Evolutionary conservation across 2,329 filamentous ascomycete species (phyloP).

Genomic region (Trichothecium roseum): DNA sequence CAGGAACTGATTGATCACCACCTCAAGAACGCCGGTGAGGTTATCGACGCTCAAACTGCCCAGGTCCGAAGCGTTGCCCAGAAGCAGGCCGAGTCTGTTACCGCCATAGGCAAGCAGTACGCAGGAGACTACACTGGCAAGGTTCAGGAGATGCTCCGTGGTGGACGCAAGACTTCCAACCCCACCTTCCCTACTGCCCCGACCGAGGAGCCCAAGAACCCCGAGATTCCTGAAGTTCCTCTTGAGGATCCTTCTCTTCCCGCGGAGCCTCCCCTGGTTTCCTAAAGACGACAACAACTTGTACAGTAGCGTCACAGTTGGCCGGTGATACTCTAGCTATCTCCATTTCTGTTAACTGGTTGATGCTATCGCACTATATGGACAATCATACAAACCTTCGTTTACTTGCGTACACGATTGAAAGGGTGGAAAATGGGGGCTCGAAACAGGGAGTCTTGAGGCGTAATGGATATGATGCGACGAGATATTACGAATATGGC

Average conservation of each 20-base stretch:
- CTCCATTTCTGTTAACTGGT: too few species aligned
- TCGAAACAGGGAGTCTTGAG: too few species aligned
- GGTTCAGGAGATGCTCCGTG: slow-evolving; percentile 53
- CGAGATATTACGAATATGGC: too few species aligned
- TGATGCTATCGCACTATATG: too few species aligned
- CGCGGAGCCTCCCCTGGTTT: slow-evolving; percentile 12
- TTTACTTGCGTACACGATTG: slow-evolving; percentile 5
- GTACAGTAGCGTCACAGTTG: too few species aligned
- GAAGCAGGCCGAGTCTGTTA: slow-evolving; percentile 54
- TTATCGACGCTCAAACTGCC: slow-evolving; percentile 51
- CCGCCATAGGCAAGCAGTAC: slow-evolving; percentile 56
- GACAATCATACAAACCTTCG: background rate
- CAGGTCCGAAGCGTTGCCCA: slow-evolving; percentile 51
- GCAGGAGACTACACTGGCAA: slow-evolving; percentile 58
- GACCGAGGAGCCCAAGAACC: slow-evolving; percentile 22
- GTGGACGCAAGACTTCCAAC: slow-evolving; percentile 29
- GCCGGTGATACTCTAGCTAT: too few species aligned
- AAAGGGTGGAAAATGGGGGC: background rate
- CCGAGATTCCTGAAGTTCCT: slow-evolving; percentile 10
- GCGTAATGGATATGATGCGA: too few species aligned
- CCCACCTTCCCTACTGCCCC: slow-evolving; percentile 25
- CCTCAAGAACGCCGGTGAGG: slow-evolving; percentile 43
- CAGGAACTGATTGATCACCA: slow-evolving; percentile 59
- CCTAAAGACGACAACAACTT: slow-evolving; percentile 7
- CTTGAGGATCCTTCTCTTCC: slow-evolving; percentile 14